Conservation (phyloP, 768 basidiomycete genomes). For the Hygrocybe coccinea region DNA sequence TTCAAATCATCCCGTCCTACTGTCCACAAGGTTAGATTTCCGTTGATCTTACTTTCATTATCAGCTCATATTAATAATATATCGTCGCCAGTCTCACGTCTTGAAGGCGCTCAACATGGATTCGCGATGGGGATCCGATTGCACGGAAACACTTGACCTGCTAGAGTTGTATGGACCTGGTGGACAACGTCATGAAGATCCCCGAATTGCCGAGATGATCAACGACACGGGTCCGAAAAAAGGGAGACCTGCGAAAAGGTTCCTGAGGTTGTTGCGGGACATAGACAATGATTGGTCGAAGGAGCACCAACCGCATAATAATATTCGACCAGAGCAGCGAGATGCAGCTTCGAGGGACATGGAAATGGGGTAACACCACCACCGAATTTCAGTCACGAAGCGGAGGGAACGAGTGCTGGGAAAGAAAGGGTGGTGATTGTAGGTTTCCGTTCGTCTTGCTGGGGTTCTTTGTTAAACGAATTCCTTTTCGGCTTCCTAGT, state of each 20-base stretch:
- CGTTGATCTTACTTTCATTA: conserved; percentile 1
- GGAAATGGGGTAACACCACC: not conserved
- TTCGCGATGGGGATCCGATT: conserved; percentile 41
- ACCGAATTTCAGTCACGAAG: no score
- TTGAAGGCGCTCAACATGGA: conserved; percentile 46
- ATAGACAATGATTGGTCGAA: conserved; percentile 45
- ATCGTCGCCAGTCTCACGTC: conserved; percentile 45
- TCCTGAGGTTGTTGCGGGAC: conserved; percentile 45
- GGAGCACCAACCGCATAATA: conserved; percentile 18
- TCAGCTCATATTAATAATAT: not conserved
- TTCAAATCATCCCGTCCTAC: conserved; percentile 27
- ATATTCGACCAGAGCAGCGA: conserved; percentile 1
- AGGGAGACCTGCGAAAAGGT: conserved; percentile 44
- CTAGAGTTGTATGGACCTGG: conserved; percentile 53
- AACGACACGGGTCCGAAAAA: conserved; percentile 41
- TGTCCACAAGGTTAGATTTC: conserved; percentile 45
- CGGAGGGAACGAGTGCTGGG: no score
- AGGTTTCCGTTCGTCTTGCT: no score
- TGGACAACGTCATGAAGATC: conserved; percentile 46
- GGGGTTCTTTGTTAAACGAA: no score
- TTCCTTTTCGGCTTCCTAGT: no score
- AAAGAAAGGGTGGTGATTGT: no score
- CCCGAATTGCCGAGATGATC: conserved; percentile 46
- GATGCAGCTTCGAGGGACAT: not conserved
- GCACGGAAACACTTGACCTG: conserved; percentile 48